Evolutionary conservation across 768 basidiomycete genomes (phyloP).

Genomic region (Stropharia rugosoannulata): DNA sequence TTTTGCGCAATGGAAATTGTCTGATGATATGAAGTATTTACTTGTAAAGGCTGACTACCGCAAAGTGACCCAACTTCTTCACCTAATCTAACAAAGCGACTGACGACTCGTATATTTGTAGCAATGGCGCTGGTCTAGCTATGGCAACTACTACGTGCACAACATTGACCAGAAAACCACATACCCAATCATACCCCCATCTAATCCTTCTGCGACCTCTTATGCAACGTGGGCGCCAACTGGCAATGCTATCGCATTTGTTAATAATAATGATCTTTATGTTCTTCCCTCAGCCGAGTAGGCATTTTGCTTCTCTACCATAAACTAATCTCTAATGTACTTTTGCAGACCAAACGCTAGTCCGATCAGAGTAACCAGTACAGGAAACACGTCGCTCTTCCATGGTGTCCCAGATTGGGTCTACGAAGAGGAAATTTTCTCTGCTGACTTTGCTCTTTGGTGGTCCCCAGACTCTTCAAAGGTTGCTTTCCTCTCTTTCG

Average conservation of each 20-base stretch:
- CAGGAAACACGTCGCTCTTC: conserved; percentile 84
- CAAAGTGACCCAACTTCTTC: conserved; percentile 50
- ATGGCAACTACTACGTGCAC: conserved; percentile 94
- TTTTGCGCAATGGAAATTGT: conserved; percentile 75
- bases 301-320: conserved; percentile 20
- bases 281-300: conserved; percentile 69
- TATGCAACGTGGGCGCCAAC: conserved; percentile 90
- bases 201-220: conserved; percentile 67
- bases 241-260: conserved; percentile 82
- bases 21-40: conserved; percentile 88
- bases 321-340: background rate
- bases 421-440: conserved; percentile 91
- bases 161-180: conserved; percentile 68
- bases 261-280: conserved; percentile 87
- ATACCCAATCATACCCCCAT: conserved; percentile 66
- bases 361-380: conserved; percentile 75
- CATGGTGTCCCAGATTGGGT: conserved; percentile 98
- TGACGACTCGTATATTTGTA: conserved; percentile 25
- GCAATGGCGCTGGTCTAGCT: conserved; percentile 95
- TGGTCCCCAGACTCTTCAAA: conserved; percentile 81
- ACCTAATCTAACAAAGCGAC: background rate
- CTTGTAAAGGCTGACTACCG: conserved; percentile 72
- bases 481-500: conserved; percentile 83
- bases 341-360: conserved; percentile 31
- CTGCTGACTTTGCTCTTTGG: conserved; percentile 76